Evolutionary conservation across 768 basidiomycete genomes (phyloP).

Genomic region (Boletus vinaceobasis): DNA sequence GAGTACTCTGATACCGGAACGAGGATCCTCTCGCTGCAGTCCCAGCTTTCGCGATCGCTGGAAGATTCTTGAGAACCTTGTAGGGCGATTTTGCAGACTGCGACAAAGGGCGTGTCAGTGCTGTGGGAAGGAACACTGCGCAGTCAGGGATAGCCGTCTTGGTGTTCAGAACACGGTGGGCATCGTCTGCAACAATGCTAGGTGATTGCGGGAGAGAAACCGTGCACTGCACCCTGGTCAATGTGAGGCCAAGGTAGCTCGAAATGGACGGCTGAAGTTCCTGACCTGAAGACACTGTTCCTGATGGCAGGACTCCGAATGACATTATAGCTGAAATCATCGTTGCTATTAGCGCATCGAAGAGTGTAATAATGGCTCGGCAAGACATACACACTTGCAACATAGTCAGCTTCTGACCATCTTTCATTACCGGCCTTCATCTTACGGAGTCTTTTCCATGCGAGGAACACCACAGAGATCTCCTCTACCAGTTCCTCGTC

Average conservation of each 20-base stretch:
- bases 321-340: slow-evolving; percentile 40
- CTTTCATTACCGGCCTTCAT: slow-evolving; percentile 46
- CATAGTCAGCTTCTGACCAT: slow-evolving; percentile 54
- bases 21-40: slow-evolving; percentile 41
- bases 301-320: slow-evolving; percentile 46
- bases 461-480: slow-evolving; percentile 38
- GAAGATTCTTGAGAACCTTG: slow-evolving; percentile 43
- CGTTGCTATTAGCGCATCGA: neutral
- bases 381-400: slow-evolving; percentile 47
- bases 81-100: slow-evolving; percentile 44
- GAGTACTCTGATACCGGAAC: slow-evolving; percentile 51
- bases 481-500: slow-evolving; percentile 34
- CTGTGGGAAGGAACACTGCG: slow-evolving; percentile 43
- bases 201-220: slow-evolving; percentile 48
- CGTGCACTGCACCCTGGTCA: slow-evolving; percentile 43
- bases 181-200: slow-evolving; percentile 26
- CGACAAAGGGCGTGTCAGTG: slow-evolving; percentile 39
- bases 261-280: neutral
- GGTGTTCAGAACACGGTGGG: slow-evolving; percentile 40
- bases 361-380: neutral
- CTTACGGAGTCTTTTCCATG: slow-evolving; percentile 42
- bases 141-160: slow-evolving; percentile 50
- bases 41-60: slow-evolving; percentile 34
- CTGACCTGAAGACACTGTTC: slow-evolving; percentile 42
- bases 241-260: slow-evolving; percentile 2